Base-by-base conservation (phyloP, 306 rosid species). In the Alnus rubra region DNA sequence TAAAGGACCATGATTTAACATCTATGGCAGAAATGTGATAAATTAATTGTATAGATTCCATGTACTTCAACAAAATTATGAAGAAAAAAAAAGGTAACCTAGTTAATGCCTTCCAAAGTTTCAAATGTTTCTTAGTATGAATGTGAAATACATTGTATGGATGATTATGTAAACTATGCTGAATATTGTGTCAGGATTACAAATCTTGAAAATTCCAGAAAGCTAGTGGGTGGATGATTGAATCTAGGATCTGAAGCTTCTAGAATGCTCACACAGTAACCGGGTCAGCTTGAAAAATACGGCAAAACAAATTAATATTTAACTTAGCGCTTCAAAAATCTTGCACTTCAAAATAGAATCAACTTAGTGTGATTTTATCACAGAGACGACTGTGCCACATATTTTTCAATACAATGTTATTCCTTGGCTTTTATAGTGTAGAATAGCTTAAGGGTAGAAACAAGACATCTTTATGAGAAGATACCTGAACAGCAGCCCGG, bases 401-500 rank as follows among this genome's bases (percentile, higher is more conserved):
- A 52, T 18, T 16, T 56, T 65, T 7, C 67, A 49, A 71, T 53
- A 54, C 54, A 33, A 45, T 33, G 45, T 37, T 76, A 15, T 39
- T 67, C 72, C 14, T 39, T 4, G 50, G 42, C 28, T 28, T 67
- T 42, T 37, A 8, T 18, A 42, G 45, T 31, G 35, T 18, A 10
- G 1, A 18, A 39, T 18, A 58, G 31, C 35, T 58, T 23, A 23
- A 16, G 58, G 51, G 56, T 9, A 45, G 71, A 44, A 9, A 9
- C 9, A 67, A 39, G 8, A 67, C 30, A 64, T 64, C 70, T 39
- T 59, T 37, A 39, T 18, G 48, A 67, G n/a, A 79, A 84, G 88
- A 84, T 62, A 95, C 98, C 98, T 95, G 98, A 86, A 95, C 93
- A 28, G 98, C 98, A 63, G 98, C 98, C 76, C 98, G 88, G 82